Base-by-base conservation (phyloP, 495 filamentous ascomycete genomes). In the Talaromyces wortmannii region DNA sequence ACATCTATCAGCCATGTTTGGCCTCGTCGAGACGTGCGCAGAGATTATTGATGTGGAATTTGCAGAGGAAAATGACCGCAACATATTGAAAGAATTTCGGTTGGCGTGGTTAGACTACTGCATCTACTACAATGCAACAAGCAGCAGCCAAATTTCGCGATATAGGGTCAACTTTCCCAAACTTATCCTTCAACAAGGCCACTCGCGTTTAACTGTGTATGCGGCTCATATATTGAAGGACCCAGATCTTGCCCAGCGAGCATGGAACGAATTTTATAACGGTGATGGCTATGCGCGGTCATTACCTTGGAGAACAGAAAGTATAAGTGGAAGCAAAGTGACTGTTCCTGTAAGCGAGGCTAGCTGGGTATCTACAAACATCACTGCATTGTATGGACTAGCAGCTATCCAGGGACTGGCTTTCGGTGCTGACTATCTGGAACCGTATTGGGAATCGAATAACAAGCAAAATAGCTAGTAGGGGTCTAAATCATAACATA, bases 1-100 rank as follows among this genome's bases (percentile, higher is more conserved):
- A 0, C 75, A 78, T 52, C 62, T 79, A 18, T 67, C 66, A 0
- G 71, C 72, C 13, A 68, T 74, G 50, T 79, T 79, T 59, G 75
- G 77, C 15, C 52, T 78, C 5, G 70, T 69, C 2, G 74, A 78
- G 51, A 67, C 77, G 15, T 55, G 73, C 45, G 62, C 71, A 2
- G 72, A 78, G 56, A 15, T 71, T 2, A 61, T 71, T 0, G 67
- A 73, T 32, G 67, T 71, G 55, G 57, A 59, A 10, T 62, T 61
- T 1, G n/a, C n/a, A 17, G 48, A 33, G 2, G 23, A 15, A 15
- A 50, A 10, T 15, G 48, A 50, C n/a, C 29, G 17, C 10, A n/a
- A 23, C 5, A n/a, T 40, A 7, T 71, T 78, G 50, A 61, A 70
- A 15, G 48, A 62, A n/a, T 50, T 50, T 33, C 13, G 48, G 10